Evolutionary conservation across 83 land plant species (phyloP).

Genomic region (Isoetes engelmannii): DNA sequence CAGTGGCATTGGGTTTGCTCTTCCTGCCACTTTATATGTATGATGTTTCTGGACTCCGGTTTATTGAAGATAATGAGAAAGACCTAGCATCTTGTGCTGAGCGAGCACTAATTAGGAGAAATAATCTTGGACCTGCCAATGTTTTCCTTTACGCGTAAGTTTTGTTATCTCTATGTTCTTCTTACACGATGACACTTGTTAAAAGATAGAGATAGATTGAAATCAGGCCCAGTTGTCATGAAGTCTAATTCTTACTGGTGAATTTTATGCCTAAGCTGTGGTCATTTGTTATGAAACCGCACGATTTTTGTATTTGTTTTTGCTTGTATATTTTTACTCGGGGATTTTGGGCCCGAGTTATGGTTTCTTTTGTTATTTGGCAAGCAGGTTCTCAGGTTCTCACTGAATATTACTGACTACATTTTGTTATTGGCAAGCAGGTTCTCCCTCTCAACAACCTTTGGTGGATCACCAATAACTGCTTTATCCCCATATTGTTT

Average conservation of each 20-base stretch:
- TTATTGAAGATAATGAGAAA: conserved; percentile 21
- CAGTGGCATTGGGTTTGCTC: conserved; percentile 31
- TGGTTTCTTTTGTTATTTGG: too few relatives aligned
- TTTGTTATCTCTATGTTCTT: neutral
- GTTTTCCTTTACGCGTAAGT: conserved; percentile 39
- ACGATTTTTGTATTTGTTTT: too few relatives aligned
- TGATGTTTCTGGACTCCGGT: conserved; percentile 25
- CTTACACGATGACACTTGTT: neutral
- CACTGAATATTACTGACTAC: too few relatives aligned
- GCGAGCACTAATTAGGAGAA: conserved; percentile 2
- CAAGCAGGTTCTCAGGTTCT: too few relatives aligned
- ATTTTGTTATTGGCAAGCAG: conserved; percentile 10
- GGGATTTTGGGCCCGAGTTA: too few relatives aligned
- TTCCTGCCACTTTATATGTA: conserved; percentile 25
- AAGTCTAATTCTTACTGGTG: too few relatives aligned
- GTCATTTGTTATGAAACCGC: too few relatives aligned
- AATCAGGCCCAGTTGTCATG: too few relatives aligned
- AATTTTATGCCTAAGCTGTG: too few relatives aligned
- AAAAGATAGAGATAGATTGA: too few relatives aligned
- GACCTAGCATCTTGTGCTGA: neutral
- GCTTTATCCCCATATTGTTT: conserved; percentile 42
- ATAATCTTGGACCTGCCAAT: conserved; percentile 16
- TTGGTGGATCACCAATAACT: conserved; percentile 41
- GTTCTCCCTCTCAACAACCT: conserved; percentile 44
- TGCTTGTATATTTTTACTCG: too few relatives aligned